Evolutionary conservation across 1,284 basidiomycete species (phyloP).

Genomic region (Phylloporus gajari): DNA sequence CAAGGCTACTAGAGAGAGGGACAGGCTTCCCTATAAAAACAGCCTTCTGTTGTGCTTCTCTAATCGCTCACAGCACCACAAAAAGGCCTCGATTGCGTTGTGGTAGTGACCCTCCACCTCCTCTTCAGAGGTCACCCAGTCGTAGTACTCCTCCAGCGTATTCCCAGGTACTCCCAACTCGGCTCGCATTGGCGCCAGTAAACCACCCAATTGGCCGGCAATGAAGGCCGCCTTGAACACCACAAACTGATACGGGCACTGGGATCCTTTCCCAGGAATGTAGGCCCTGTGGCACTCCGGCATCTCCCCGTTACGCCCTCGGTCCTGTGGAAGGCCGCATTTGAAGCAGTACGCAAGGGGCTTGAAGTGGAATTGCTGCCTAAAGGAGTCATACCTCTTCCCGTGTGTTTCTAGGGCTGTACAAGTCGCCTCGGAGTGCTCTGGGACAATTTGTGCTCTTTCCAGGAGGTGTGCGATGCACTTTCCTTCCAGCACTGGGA

Average conservation of each 20-base stretch:
- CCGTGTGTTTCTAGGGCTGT: background rate
- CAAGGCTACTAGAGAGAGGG: too few species aligned
- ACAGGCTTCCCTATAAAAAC: too few species aligned
- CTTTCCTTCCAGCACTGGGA: background rate
- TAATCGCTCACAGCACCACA: too few species aligned
- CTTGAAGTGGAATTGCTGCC: background rate
- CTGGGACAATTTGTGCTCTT: accelerated
- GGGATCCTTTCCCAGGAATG: background rate
- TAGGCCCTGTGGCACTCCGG: background rate
- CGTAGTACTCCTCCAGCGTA: background rate
- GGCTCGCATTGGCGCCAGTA: background rate
- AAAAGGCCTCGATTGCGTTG: too few species aligned
- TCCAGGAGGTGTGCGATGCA: background rate
- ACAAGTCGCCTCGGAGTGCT: background rate
- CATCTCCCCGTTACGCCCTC: background rate
- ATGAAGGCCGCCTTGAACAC: background rate
- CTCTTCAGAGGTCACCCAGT: background rate
- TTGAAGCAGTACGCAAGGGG: background rate
- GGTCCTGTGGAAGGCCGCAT: constrained; percentile 5
- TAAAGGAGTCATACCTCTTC: background rate
- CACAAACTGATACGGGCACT: background rate
- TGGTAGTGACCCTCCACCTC: too few species aligned
- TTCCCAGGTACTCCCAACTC: background rate
- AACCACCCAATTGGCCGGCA: background rate
- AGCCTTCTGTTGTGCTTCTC: too few species aligned